Base-by-base conservation (phyloP, 2,329 filamentous ascomycete genomes). In the Fusarium oxysporum region DNA sequence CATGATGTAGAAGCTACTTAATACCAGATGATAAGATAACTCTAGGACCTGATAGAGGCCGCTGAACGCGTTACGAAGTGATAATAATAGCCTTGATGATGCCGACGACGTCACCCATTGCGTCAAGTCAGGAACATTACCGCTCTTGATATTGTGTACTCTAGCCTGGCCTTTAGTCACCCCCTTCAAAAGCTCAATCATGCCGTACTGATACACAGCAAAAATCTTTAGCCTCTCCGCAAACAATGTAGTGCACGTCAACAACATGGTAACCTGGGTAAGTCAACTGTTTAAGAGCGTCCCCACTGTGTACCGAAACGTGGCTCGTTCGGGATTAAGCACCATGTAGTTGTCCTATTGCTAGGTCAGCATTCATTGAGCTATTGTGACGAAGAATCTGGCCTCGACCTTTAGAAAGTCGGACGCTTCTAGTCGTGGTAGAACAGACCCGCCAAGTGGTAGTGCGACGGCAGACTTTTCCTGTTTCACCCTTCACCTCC, bases 221-320 rank as follows among this genome's bases (percentile, higher is more conserved):
- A 47, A 25, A 13, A 62, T 44, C 43, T 21, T 53, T 16, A 3
- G 63, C 66, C 32, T 66, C 30, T 28, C 59, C 57, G 17, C 48
- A 71, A 4, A 69, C 11, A 23, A 72, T 59, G 33, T 71, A 72
- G n/a, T 71, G 43, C 0, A 60, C 48, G 5, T 62, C 38, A 1
- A 41, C 64, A 19, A 69, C 60, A 19, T 68, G 45, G 25, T 72
- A 72, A 5, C 68, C 68, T 0, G 60, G 30, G 21, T 65, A 69
- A 6, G 61, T 71, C 9, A 72, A 48, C 17, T 60, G 47, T 11
- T 65, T 57, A 28, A 62, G 21, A 5, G 41, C 68, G 23, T 67
- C 54, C 6, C 60, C 66, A 1, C 66, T 13, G 68, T 67, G 30
- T 56, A 70, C n/a, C 56, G 23, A 8, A 43, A 44, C 6, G 61